Base-by-base conservation (phyloP, 257 asterid genomes). In the Rehmannia glutinosa region DNA sequence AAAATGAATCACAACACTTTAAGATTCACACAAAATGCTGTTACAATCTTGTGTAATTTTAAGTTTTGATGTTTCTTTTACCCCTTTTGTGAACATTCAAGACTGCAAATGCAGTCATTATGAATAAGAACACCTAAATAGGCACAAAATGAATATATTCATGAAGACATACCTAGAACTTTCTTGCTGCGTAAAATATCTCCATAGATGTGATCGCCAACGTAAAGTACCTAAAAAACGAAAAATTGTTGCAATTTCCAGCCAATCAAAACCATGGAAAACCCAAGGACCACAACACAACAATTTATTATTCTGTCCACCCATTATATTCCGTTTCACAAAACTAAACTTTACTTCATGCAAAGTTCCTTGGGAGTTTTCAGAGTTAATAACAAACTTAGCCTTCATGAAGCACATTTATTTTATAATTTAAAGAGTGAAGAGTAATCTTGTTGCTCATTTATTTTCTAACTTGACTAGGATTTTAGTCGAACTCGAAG, bases 201-300 rank as follows among this genome's bases (percentile, higher is more conserved):
- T 50, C 99, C 99, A 75, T 94, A 91, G 64, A 94, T 94, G 83
- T 94, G 97, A 84, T 94, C 99, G 41, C 99, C 99, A 74, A 91
- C 97, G 25, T 94, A 94, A 73, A 94, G 99, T 19, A 94, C 97
- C 99, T 94, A 77, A 50, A 59, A 59, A 54, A 13, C 23, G 77
- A 20, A 77, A 59, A 72, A 68, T 63, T 57, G 32, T 17, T 8
- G 49, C 41, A 72, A 72, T 33, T 47, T 32, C 62, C 11, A 69
- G 35, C 17, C 62, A 47, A 74, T 52, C 30, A 75, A 41, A 69
- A 58, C 38, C 71, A 21, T 12, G 39, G 69, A 38, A 68, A 52
- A 66, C 42, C 50, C 69, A 54, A 60, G 51, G 42, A 16, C 47
- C 32, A 38, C 15, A 57, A 45, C 28, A 47, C 38, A 54, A 59